Percentiles rank a stretch among this genome's conserved stretches.
Conservation (phyloP, 345 rosid genomes). For the Isatis tinctoria region DNA sequence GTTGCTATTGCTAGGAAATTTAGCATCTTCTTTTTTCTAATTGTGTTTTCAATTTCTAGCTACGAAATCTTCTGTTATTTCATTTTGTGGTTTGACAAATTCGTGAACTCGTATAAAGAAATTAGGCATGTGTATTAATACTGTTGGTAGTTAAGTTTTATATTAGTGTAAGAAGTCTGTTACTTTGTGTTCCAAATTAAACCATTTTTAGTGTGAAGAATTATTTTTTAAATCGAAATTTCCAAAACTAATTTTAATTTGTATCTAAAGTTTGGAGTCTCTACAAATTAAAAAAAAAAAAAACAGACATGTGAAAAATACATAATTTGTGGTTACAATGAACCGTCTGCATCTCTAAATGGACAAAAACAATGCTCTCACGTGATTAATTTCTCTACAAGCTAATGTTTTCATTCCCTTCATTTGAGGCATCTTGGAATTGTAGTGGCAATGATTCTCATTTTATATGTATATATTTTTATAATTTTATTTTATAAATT, state of each 20-base stretch:
- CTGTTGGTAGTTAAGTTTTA: too few relatives aligned
- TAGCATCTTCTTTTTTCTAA: not conserved
- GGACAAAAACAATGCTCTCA: not conserved
- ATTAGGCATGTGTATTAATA: not conserved
- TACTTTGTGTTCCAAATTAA: too few relatives aligned
- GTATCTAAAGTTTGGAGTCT: too few relatives aligned
- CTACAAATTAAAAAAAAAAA: too few relatives aligned
- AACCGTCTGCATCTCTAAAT: not conserved
- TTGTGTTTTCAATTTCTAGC: not conserved
- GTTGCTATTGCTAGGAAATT: not conserved
- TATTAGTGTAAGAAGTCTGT: too few relatives aligned
- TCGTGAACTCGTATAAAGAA: not conserved
- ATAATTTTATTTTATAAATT: too few relatives aligned
- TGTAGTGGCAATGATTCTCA: too few relatives aligned
- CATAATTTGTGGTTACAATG: not conserved
- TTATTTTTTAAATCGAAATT: too few relatives aligned
- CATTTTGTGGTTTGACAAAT: not conserved
- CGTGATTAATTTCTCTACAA: not conserved
- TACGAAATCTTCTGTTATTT: not conserved
- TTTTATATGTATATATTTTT: too few relatives aligned
- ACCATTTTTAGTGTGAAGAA: too few relatives aligned
- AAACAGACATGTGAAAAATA: constrained; percentile 14
- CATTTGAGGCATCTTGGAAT: not conserved
- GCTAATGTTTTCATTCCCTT: not conserved
- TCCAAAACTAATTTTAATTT: too few relatives aligned